Evolutionary conservation across 2,329 filamentous ascomycete species (phyloP).

Genomic region (Neopestalotiopsis clavispora): DNA sequence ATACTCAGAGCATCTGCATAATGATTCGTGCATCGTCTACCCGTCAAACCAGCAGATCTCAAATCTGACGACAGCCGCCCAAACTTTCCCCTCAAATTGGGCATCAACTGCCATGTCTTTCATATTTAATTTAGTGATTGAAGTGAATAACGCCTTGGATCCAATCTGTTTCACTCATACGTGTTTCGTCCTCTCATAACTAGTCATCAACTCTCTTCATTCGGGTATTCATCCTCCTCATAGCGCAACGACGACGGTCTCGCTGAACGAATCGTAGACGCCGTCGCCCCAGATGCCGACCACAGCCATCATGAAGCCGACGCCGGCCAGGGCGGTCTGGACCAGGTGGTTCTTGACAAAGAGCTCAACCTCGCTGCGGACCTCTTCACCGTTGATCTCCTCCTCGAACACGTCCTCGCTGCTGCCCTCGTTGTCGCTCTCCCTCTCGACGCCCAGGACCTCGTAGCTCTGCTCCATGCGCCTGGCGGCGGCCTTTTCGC

Average conservation of each 20-base stretch:
- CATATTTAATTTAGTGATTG: no score
- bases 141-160: no score
- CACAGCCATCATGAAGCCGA: constrained; percentile 66
- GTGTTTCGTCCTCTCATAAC: no score
- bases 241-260: constrained; percentile 28
- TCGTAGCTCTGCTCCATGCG: constrained; percentile 76
- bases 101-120: no score
- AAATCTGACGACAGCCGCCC: no score
- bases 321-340: constrained; percentile 56
- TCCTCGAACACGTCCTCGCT: constrained; percentile 47
- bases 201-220: no score
- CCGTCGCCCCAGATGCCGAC: constrained; percentile 72
- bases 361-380: constrained; percentile 59
- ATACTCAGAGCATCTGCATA: no score
- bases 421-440: constrained; percentile 54
- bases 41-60: no score
- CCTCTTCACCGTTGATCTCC: constrained; percentile 65
- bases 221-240: no score
- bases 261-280: constrained; percentile 28
- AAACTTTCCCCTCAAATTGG: no score
- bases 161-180: no score
- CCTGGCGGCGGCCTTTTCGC: constrained; percentile 37
- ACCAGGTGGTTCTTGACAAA: constrained; percentile 59
- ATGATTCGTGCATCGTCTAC: no score
- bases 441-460: constrained; percentile 55